Evolutionary conservation across 371 early-diverging fungal genomes (phyloP).

Genomic region (Mucor sp.): DNA sequence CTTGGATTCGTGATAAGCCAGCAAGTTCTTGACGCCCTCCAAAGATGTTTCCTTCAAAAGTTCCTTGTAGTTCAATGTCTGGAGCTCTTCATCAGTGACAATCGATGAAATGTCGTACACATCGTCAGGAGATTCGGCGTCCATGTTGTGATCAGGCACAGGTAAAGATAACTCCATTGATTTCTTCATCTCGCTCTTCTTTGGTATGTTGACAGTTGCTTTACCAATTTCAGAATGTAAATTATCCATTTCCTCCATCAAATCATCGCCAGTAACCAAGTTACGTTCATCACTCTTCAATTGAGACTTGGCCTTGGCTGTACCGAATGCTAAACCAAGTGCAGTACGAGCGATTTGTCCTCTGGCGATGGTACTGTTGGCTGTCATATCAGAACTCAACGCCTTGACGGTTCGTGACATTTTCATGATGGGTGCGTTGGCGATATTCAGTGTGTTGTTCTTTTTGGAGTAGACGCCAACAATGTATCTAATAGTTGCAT

Average conservation of each 20-base stretch:
- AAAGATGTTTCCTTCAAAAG: constrained; percentile 49
- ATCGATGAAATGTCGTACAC: constrained; percentile 78
- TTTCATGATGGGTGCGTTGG: constrained; percentile 67
- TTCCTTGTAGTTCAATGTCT: constrained; percentile 58
- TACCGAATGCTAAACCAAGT: constrained; percentile 91
- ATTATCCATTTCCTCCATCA: constrained; percentile 61
- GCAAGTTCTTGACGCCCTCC: constrained; percentile 33
- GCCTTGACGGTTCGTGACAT: constrained; percentile 73
- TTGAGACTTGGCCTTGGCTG: constrained; percentile 79
- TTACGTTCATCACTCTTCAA: constrained; percentile 84
- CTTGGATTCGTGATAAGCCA: constrained; percentile 53
- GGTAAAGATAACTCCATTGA: constrained; percentile 60
- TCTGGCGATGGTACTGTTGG: constrained; percentile 10
- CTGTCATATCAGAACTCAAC: constrained; percentile 23
- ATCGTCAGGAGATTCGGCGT: constrained; percentile 65
- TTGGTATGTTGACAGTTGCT: constrained; percentile 52
- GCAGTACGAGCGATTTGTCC: constrained; percentile 61
- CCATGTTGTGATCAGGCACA: constrained; percentile 72
- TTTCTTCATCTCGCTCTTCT: constrained; percentile 52
- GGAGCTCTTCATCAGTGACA: constrained; percentile 62
- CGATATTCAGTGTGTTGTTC: constrained; percentile 63
- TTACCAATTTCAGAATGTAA: constrained; percentile 64
- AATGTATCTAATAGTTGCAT: constrained; percentile 57
- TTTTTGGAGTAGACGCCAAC: constrained; percentile 76
- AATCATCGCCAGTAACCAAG: constrained; percentile 59